Evolutionary conservation across 164 flowering plant species (phyloP).

Genomic region (Pachysandra terminalis): DNA sequence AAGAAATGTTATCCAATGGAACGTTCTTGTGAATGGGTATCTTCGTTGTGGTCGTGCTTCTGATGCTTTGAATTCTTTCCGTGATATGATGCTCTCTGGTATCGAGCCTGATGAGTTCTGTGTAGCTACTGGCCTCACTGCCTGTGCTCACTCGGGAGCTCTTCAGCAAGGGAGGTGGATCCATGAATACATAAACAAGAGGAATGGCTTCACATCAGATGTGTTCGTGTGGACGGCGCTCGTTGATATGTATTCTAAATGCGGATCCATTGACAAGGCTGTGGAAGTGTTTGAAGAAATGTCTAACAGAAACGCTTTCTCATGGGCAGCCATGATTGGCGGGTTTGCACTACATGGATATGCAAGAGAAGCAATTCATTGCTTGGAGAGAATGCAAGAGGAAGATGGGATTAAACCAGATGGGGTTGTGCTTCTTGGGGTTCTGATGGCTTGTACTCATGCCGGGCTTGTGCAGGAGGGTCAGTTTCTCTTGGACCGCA

Average conservation of each 20-base stretch:
- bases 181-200: constrained; percentile 31
- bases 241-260: constrained; percentile 51
- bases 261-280: constrained; percentile 44
- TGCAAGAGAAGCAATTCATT: constrained; percentile 24
- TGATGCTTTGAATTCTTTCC: constrained; percentile 27
- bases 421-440: constrained; percentile 39
- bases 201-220: constrained; percentile 16
- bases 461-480: constrained; percentile 39
- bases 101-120: constrained; percentile 34
- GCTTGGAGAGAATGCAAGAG: constrained; percentile 29
- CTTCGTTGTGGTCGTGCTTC: constrained; percentile 15
- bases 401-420: constrained; percentile 39
- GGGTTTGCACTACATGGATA: constrained; percentile 38
- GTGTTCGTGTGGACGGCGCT: constrained; percentile 30
- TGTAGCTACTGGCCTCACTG: constrained; percentile 29
- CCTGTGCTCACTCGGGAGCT: constrained; percentile 41
- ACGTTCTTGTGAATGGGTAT: constrained; percentile 35
- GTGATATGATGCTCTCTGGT: constrained; percentile 24
- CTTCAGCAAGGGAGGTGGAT: constrained; percentile 39
- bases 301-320: constrained; percentile 29
- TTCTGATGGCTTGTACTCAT: constrained; percentile 41
- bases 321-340: constrained; percentile 45
- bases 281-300: constrained; percentile 34
- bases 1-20: constrained; percentile 32
- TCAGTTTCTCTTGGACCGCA: constrained; percentile 25